phyloP scores from a whole-genome alignment of 1,139 yeast species.

The Pichia sp. region DNA sequence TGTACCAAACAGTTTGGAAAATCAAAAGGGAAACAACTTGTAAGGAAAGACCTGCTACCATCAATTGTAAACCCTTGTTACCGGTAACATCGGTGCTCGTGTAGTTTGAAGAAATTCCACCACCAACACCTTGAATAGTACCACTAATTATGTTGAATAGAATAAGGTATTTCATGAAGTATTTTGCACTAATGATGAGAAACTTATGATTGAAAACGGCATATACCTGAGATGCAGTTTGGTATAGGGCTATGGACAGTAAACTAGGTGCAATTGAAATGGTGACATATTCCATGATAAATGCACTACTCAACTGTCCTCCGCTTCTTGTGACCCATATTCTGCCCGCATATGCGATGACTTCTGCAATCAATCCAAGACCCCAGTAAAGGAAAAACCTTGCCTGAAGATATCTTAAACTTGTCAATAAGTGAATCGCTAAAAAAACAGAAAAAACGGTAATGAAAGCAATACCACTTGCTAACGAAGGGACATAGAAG shows the following conservation, averaged over 20 bases:
- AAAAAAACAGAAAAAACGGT: neutral
- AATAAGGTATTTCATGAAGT: no score
- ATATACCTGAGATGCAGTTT: no score
- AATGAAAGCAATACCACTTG: neutral
- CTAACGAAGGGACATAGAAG: neutral
- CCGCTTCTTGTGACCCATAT: neutral
- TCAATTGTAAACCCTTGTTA: constrained; percentile 28
- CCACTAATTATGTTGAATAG: no score
- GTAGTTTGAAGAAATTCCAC: constrained; percentile 35
- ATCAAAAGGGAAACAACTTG: constrained; percentile 71
- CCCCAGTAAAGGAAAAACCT: constrained; percentile 4
- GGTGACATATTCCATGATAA: constrained; percentile 2
- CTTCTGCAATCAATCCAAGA: constrained; percentile 1
- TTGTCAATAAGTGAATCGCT: neutral
- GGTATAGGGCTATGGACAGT: no score
- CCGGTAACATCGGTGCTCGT: neutral
- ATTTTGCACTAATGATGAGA: no score
- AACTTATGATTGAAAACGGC: no score
- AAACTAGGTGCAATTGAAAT: constrained; percentile 28
- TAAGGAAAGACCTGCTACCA: constrained; percentile 73
- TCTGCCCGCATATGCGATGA: constrained; percentile 1
- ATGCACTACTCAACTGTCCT: neutral
- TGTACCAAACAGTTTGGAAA: constrained; percentile 48
- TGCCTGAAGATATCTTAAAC: neutral
- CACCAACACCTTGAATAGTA: constrained; percentile 78